phyloP scores from a whole-genome alignment of 1,284 basidiomycete genomes.

The Gomphus bonarii region DNA sequence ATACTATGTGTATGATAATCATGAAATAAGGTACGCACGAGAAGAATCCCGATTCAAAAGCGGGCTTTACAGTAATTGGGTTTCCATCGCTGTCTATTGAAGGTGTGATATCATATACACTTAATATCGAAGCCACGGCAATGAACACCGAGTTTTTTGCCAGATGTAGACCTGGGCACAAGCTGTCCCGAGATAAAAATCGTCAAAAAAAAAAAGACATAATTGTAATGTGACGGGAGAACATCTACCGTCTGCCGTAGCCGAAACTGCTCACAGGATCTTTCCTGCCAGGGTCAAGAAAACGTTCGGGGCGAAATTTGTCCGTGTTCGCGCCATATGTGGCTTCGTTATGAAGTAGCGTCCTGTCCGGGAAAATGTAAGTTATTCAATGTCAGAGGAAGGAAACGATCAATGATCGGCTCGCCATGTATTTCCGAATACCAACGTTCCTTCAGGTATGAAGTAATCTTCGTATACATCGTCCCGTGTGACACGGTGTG shows the following conservation, averaged over 20 bases:
- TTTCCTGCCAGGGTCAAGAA: constrained; percentile 11
- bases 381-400: background rate
- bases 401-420: background rate
- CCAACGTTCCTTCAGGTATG: constrained; percentile 10
- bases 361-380: no score
- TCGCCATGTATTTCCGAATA: constrained; percentile 11
- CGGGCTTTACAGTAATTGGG: background rate
- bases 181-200: no score
- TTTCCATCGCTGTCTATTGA: constrained; percentile 12
- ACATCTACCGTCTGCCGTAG: constrained; percentile 2
- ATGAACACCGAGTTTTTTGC: constrained; percentile 14
- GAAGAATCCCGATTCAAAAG: constrained; percentile 1
- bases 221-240: no score
- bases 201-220: no score
- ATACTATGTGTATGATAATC: background rate
- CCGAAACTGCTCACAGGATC: constrained; percentile 1
- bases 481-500: no score
- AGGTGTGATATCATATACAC: constrained; percentile 13
- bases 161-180: constrained; percentile 15
- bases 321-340: constrained; percentile 17
- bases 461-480: constrained; percentile 12
- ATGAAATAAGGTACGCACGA: constrained; percentile 7
- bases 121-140: constrained; percentile 13
- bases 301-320: constrained; percentile 19
- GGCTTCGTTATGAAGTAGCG: constrained; percentile 17